Evolutionary conservation across 768 basidiomycete species (phyloP), one percentile per base, ranked within the genome.

Genomic region (Kwoniella mangroviensis): DNA sequence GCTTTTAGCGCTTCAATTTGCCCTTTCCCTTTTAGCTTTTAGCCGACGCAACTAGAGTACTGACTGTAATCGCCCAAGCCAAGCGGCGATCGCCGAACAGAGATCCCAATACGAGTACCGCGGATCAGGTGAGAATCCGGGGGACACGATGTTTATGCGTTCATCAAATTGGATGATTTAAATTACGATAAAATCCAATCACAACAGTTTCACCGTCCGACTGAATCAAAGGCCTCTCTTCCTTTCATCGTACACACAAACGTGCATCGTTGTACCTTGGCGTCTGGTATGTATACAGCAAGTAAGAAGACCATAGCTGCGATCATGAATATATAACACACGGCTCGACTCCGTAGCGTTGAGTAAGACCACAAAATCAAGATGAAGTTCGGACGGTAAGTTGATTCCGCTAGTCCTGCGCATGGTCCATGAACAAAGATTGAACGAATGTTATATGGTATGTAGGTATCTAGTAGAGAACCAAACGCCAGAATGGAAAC

Each of bases 401-500:
- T 60, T 41, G 22, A 40, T 12, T 22, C 11, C 19, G 51, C 17
- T 19, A 9, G 49, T 17, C 4, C 24, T 12, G 24, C 5, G 58
- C 51, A 66, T 15, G 56, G 49, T 52, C 13, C 45, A 45, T 57
- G 13, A 22, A 9, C 55, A 19, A 22, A 55, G 12, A 13, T 3
- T 54, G 26, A 42, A 26, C 17, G 24, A 64, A 17, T 40, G 4
- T 40, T 10, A 34, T 57, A 15, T 2, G 5, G 15, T n/a, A 15
- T 24, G 10, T 40, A 79, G 78, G 67, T 81, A 81, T 67, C 78
- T 81, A 28, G 73, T 52, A 15, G 78, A 81, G 45, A 77, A 80
- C 45, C 73, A 72, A 51, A 83, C 81, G 7, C 80, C 81, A 2
- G 83, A 83, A 69, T 83, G 83, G 83, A 81, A 81, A 58, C 70